A percentile compares a stretch with the other conserved stretches of the same genome.
Evolutionary conservation across 139 green algal genomes (phyloP).

Genomic region (Astrephomene gubernaculifera): DNA sequence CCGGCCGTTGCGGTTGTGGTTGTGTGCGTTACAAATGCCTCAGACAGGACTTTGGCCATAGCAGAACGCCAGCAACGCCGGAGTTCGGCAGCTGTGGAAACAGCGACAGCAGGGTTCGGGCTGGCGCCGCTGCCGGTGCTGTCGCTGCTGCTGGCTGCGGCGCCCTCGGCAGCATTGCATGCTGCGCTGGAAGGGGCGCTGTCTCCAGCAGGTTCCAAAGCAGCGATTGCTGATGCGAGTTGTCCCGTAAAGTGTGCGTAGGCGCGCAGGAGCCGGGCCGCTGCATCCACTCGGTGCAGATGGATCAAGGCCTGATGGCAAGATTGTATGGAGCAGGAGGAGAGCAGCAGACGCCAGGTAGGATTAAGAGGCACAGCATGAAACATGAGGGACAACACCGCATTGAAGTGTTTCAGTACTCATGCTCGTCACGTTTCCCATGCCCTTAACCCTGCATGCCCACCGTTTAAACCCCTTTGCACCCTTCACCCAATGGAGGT

Average conservation of each 20-base stretch:
- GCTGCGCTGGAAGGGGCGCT: no score
- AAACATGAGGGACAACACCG: no score
- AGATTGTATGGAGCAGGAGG: no score
- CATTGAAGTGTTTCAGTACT: no score
- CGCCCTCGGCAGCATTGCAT: background rate
- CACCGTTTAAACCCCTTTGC: no score
- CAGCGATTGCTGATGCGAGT: background rate
- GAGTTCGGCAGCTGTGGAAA: background rate
- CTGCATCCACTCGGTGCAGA: constrained; percentile 36
- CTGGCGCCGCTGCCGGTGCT: background rate
- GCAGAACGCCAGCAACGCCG: background rate
- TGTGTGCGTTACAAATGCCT: background rate
- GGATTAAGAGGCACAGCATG: no score
- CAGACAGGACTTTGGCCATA: background rate
- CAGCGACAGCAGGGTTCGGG: no score
- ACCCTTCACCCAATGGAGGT: background rate
- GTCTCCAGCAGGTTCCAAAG: background rate
- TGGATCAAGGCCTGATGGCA: constrained; percentile 28
- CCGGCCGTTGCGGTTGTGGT: no score
- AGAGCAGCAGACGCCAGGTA: no score
- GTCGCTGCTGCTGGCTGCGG: background rate
- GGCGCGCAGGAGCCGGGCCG: constrained; percentile 20
- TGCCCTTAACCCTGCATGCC: no score
- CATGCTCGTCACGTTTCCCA: no score
- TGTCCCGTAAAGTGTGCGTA: constrained; percentile 35